Evolutionary conservation across 2,329 filamentous ascomycete genomes (phyloP), one percentile per base, ranked within the genome.

Genomic region (Ophiostoma angusticollis): DNA sequence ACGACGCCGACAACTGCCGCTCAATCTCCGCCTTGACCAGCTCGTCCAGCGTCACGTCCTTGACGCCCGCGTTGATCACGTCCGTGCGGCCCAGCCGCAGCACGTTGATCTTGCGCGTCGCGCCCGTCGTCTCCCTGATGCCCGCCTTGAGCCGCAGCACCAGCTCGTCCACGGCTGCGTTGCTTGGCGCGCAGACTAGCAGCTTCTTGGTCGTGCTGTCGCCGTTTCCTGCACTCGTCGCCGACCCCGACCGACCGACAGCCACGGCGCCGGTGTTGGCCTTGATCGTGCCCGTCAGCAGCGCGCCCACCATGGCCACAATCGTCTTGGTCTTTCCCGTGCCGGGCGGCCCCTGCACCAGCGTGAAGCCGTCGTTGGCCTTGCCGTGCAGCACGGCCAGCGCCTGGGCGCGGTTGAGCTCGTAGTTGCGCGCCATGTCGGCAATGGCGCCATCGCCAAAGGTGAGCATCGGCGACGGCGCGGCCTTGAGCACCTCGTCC

Each of bases 281-380:
- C 37, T 64, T 62, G 37, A 68, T 35, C 50, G 58, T 66, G 28
- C 73, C 71, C 6, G 77, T 82, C 31, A 94, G 59, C 13, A 98
- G 66, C 27, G 85, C 84, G 25, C 91, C 91, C 18, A 96, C 87
- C 68, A 98, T 93, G 23, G 89, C 91, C 40, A 93, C 75, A 44
- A 98, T 98, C 0, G 91, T 98, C 58, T 98, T 98, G 0, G 91
- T 98, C 63, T 98, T 98, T 54, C 89, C 91, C 4, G 91, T 95
- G 58, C 91, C 91, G 1, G 91, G 91, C 36, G 91, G 91, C 40
- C 84, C 91, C 62, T 98, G 91, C 50, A 98, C 86, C 44, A 98
- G 66, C 3, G 91, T 96, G 54, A 98, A 98, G 0, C 85, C 93
- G 59, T 96, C 91, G 50, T 98, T 98, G 52, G 93, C 87, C 41